Percentiles rank a stretch among this genome's conserved stretches.
These are phyloP conservation scores for Skeletonema costatum DNA, from an alignment of 108 stramenopile genomes.

Conservation along the genomic window DNA sequence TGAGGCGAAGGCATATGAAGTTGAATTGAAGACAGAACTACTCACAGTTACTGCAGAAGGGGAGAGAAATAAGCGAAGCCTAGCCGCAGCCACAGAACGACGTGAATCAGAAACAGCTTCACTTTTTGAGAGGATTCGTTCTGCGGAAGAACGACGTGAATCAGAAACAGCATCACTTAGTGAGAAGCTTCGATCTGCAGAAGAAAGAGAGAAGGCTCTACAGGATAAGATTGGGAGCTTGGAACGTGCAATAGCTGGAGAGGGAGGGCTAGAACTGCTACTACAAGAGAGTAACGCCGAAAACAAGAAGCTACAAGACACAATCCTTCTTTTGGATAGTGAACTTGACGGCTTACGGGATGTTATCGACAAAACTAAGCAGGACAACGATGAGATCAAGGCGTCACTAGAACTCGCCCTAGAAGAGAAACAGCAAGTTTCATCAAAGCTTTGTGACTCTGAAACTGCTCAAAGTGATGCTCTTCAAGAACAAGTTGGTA, in stretches of 20 bases:
- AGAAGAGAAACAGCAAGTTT: background rate
- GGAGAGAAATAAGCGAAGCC: background rate
- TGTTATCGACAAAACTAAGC: background rate
- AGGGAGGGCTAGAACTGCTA: background rate
- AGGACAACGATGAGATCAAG: background rate
- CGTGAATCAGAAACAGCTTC: background rate
- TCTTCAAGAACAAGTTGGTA: background rate
- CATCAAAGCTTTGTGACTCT: background rate
- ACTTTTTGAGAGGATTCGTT: background rate
- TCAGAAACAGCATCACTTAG: background rate
- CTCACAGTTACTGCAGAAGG: background rate
- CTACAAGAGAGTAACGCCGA: background rate
- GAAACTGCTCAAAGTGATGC: background rate
- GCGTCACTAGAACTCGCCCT: background rate
- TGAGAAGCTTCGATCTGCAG: background rate
- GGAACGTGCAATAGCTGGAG: background rate
- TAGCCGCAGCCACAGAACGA: background rate
- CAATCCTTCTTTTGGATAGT: background rate
- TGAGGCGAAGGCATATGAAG: background rate
- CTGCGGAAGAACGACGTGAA: background rate
- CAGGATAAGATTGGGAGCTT: background rate
- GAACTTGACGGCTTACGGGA: background rate
- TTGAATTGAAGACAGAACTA: background rate
- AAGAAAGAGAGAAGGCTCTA: background rate
- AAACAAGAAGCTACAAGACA: background rate